Base-by-base conservation (phyloP, 1,284 basidiomycete genomes). In the Sanghuangporus weigelae region DNA sequence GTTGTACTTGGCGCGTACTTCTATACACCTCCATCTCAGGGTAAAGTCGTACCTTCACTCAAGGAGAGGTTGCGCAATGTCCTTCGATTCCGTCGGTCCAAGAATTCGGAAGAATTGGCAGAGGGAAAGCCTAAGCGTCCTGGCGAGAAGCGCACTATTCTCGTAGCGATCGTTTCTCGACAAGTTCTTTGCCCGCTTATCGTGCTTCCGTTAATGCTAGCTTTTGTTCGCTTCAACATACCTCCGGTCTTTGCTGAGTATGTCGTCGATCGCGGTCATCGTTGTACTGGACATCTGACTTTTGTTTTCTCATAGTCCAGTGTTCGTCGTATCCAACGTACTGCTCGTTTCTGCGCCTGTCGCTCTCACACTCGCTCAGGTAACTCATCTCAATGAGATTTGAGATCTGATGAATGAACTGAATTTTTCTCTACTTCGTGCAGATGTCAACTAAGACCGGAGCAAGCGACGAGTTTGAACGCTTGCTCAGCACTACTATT, bases 1-100 rank as follows among this genome's bases (percentile, higher is more conserved):
- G 83, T 98, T 64, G 94, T 97, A 7, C 86, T 98, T 51, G 95
- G 95, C 16, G 94, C 92, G 7, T 97, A 96, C 80, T 97, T 97
- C 75, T 89, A 91, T 72, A 76, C 68, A 4, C 71, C 75, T 14
- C 59, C 59, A 39, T 57, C 67, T 6, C 69, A 68, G 31, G 65
- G 57, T 38, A 40, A 39, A 12, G 23, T 31, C 39, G 61, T 39
- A 57, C 54, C 46, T 14, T 40, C 36, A 49, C 63, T 82, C 31
- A 68, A 79, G 50, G 76, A 75, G 7, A 75, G 75, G 53, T 69
- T 84, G 39, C 72, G 75, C 44, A 76, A 76, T 38, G 74, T 81
- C 67, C 73, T 84, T 53, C 73, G 74, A 63, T 48, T 60, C 21
- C 38, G 50, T 31, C 21, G 38, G 16, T 54, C 36, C 16, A 19